A percentile compares a stretch with the other conserved stretches of the same genome.
Conservation (phyloP, 2,329 filamentous ascomycete genomes). For the Monilinia aucupariae region DNA sequence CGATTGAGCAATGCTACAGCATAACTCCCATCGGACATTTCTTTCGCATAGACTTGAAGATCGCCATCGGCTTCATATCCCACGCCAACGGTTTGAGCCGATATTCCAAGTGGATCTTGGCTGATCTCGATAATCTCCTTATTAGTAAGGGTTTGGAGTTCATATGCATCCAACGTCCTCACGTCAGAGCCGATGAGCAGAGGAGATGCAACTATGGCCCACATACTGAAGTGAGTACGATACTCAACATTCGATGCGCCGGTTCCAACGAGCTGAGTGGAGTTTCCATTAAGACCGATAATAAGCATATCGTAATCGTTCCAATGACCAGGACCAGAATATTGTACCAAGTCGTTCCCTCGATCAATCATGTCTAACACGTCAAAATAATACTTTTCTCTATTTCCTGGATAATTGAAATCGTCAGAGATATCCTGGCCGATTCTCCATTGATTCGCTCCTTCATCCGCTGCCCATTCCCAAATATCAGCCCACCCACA, state of each 20-base stretch:
- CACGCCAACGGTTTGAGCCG: conserved; percentile 22
- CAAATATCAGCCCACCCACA: conserved; percentile 44
- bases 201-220: conserved; percentile 26
- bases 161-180: conserved; percentile 18
- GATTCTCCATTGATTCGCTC: conserved; percentile 46
- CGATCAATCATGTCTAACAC: conserved; percentile 43
- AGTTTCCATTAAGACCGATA: conserved; percentile 26
- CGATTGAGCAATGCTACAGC: conserved; percentile 25
- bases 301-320: conserved; percentile 39
- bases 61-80: conserved; percentile 14
- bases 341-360: conserved; percentile 43
- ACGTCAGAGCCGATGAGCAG: conserved; percentile 29
- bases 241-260: conserved; percentile 32
- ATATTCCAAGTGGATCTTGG: conserved; percentile 30
- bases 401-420: conserved; percentile 28
- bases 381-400: conserved; percentile 27
- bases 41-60: conserved; percentile 24
- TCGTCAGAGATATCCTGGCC: conserved; percentile 40
- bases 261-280: conserved; percentile 40
- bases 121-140: conserved; percentile 38
- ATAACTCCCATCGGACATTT: conserved; percentile 24
- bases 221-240: conserved; percentile 27
- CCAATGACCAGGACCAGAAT: conserved; percentile 45
- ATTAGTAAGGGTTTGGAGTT: conserved; percentile 26
- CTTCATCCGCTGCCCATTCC: conserved; percentile 38